Evolutionary conservation across 768 basidiomycete species (phyloP), one percentile per base, ranked within the genome.

Genomic region (Rhizopogon vinicolor): DNA sequence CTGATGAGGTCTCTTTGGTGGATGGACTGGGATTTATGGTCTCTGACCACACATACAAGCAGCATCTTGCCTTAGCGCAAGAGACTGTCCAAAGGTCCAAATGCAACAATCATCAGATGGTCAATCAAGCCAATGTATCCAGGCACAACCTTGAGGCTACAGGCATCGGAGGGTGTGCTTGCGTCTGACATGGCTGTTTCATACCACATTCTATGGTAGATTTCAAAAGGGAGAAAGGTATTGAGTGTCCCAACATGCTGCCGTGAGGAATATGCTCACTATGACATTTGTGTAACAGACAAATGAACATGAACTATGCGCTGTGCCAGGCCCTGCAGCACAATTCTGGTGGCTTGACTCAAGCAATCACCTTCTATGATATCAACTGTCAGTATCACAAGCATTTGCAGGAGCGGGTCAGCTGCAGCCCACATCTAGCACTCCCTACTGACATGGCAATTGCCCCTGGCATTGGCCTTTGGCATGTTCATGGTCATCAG

Each of bases 161-260:
- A 7, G 66, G 71, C 9, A 62, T 71, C 16, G 70, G 69, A 5
- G 69, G 67, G 2, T 56, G 55, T 51, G 67, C 66, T 1, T 73
- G 69, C 53, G 63, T 61, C 4, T 33, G 63, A 0, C 71, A 74
- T 59, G 70, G 69, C 0, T 69, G 61, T 31, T 72, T 68, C 54
- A 51, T 63, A 2, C 69, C 68, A 8, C 63, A 67, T 42, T 54
- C 57, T 2, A 54, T 66, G 2, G 68, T 69, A 5, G 67, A 70
- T 35, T n/a, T n/a, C n/a, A n/a, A n/a, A n/a, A n/a, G n/a, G n/a
- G n/a, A n/a, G n/a, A n/a, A n/a, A n/a, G n/a, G n/a, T n/a, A n/a
- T n/a, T n/a, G n/a, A n/a, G n/a, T n/a, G n/a, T n/a, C n/a, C n/a
- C n/a, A n/a, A n/a, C n/a, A n/a, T 67, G 22, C 22, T 22, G 2